Evolutionary conservation across 2,329 filamentous ascomycete species (phyloP), one percentile per base, ranked within the genome.

Genomic region (Pyrenophora seminiperda): DNA sequence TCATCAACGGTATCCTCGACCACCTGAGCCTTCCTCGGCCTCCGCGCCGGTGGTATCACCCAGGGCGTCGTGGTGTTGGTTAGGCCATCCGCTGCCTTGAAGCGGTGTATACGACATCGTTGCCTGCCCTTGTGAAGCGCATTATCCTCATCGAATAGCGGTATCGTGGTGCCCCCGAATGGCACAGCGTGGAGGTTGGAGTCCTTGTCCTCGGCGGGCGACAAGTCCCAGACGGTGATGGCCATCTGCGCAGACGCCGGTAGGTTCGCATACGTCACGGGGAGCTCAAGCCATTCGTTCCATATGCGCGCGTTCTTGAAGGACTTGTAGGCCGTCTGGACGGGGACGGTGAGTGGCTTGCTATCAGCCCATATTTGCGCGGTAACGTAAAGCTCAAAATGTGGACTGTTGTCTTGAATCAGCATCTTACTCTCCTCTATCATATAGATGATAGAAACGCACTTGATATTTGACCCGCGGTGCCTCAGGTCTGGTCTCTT

Each of bases 241-340:
- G 92, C 92, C 29, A 99, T 81, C 66, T 90, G 89, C 2, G 92
- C 86, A 63, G 91, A 90, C 34, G 87, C 78, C 0, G 94, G 92
- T 1, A 96, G 82, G 50, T 88, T 87, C 54, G 89, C 87, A 73
- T 97, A 94, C 4, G 86, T 83, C 54, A 97, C 85, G 0, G 94
- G 93, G 31, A 99, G 78, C 24, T 88, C 85, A 20, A 99, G 83
- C 94, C 95, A 99, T 77, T 97, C 93, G 70, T 96, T 96, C 94
- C 94, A 97, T 68, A 85, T 86, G 50, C 77, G 74, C 24, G 68
- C 85, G 29, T 82, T 83, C 69, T 91, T 91, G 71, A 99, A 97
- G 6, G 90, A 78, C 68, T 91, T 96, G 76, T 97, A 97, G 18
- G 91, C 83, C 2, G 94, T 99, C 73, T 97, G 93, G 9, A 95